phyloP scores from a whole-genome alignment of 73 alveolate genomes.

The Paramecium caudatum region DNA sequence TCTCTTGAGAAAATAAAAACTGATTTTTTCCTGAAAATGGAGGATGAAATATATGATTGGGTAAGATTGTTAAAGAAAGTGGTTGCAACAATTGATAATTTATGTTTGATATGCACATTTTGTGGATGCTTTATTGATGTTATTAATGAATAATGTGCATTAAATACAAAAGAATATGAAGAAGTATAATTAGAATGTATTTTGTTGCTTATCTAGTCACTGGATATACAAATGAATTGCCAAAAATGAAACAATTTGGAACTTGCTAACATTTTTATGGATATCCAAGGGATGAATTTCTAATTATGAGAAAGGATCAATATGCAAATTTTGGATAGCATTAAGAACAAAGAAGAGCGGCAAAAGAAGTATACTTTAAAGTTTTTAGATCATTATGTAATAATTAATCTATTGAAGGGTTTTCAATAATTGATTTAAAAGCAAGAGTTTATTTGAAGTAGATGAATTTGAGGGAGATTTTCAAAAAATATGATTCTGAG shows the following conservation, averaged over 20 bases:
- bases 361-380: constrained; percentile 53
- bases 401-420: constrained; percentile 2
- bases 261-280: constrained; percentile 63
- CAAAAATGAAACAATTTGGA: constrained; percentile 60
- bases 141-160: constrained; percentile 74
- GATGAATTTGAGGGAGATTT: constrained; percentile 16
- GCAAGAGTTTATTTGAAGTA: constrained; percentile 47
- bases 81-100: constrained; percentile 79
- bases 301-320: constrained; percentile 45
- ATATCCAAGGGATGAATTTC: constrained; percentile 47
- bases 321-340: constrained; percentile 58
- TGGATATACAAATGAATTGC: constrained; percentile 40
- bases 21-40: constrained; percentile 79
- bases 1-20: constrained; percentile 64
- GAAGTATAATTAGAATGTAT: constrained; percentile 56
- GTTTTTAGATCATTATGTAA: constrained; percentile 39
- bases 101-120: constrained; percentile 81
- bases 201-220: neutral
- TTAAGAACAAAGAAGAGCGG: constrained; percentile 48
- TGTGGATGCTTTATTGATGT: constrained; percentile 85
- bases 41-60: constrained; percentile 85
- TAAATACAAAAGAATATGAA: constrained; percentile 57
- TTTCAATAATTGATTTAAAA: constrained; percentile 24
- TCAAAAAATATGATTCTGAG: constrained; percentile 62
- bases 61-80: constrained; percentile 82